phyloP scores from a whole-genome alignment of 2,329 filamentous ascomycete genomes.

The Penicillium sp. region DNA sequence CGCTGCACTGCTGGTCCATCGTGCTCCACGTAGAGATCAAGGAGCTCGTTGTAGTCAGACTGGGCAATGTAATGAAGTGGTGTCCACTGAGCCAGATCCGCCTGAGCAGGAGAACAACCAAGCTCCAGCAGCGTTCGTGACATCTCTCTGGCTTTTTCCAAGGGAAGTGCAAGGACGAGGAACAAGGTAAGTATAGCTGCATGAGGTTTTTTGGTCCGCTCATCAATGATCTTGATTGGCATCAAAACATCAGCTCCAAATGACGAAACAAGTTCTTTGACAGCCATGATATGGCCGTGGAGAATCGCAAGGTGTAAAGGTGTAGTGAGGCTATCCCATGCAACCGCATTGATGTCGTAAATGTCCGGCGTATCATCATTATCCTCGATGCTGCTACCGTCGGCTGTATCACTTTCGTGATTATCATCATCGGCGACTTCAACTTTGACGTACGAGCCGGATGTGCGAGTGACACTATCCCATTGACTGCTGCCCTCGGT shows the following conservation, averaged over 20 bases:
- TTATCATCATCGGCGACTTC: constrained; percentile 46
- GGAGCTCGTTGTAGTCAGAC: constrained; percentile 45
- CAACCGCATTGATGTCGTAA: constrained; percentile 72
- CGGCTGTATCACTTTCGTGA: constrained; percentile 35
- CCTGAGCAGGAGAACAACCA: constrained; percentile 71
- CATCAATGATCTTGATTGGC: constrained; percentile 64
- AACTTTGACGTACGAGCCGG: constrained; percentile 74
- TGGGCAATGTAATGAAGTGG: constrained; percentile 64
- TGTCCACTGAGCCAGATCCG: constrained; percentile 63
- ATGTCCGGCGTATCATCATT: constrained; percentile 70
- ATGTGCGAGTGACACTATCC: constrained; percentile 51
- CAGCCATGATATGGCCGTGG: constrained; percentile 66
- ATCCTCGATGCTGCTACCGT: constrained; percentile 49
- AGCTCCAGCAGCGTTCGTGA: constrained; percentile 62
- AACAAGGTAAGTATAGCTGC: constrained; percentile 67
- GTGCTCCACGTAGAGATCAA: constrained; percentile 47
- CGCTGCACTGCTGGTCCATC: constrained; percentile 62
- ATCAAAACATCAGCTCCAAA: constrained; percentile 76
- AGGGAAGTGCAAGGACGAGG: constrained; percentile 64
- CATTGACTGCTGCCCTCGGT: constrained; percentile 34
- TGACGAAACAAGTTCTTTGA: constrained; percentile 65
- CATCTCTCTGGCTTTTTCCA: constrained; percentile 64
- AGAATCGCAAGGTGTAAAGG: constrained; percentile 77
- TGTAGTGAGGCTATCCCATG: constrained; percentile 74
- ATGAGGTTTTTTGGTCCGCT: constrained; percentile 46